Conservation (phyloP, 1,284 basidiomycete genomes). For the Cryptococcus amylolentus region DNA sequence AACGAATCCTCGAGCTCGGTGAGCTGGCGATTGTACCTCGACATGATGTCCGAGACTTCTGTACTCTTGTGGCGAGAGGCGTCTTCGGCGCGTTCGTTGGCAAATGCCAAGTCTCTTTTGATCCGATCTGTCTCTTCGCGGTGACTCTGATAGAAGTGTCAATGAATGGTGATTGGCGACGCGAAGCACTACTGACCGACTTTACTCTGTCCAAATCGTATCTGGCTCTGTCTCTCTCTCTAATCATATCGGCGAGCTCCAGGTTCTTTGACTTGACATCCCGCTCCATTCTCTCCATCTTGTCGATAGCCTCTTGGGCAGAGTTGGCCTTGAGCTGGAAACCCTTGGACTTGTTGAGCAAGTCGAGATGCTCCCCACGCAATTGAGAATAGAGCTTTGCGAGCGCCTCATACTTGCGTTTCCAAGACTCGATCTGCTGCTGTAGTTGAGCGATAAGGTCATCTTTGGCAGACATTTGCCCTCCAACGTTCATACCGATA, state of each 20-base stretch:
- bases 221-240: slow-evolving; percentile 91
- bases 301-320: slow-evolving; percentile 97
- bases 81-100: slow-evolving; percentile 98
- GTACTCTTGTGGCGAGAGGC: slow-evolving; percentile 85
- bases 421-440: slow-evolving; percentile 94
- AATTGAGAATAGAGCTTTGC: slow-evolving; percentile 99
- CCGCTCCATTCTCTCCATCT: slow-evolving; percentile 98
- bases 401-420: slow-evolving; percentile 97
- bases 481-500: slow-evolving; percentile 73
- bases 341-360: slow-evolving; percentile 95
- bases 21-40: slow-evolving; percentile 94
- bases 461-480: slow-evolving; percentile 89
- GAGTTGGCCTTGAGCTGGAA: slow-evolving; percentile 98
- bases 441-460: slow-evolving; percentile 94
- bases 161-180: background rate
- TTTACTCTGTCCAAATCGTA: slow-evolving; percentile 97
- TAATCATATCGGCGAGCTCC: slow-evolving; percentile 97
- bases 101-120: slow-evolving; percentile 88
- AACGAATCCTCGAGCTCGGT: slow-evolving; percentile 92
- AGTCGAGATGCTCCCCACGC: slow-evolving; percentile 93
- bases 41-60: slow-evolving; percentile 82
- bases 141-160: slow-evolving; percentile 57
- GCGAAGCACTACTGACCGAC: slow-evolving; percentile 52
- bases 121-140: slow-evolving; percentile 94
- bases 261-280: slow-evolving; percentile 98